phyloP scores from a whole-genome alignment of 1,139 yeast species.

The Pichia sp. region DNA sequence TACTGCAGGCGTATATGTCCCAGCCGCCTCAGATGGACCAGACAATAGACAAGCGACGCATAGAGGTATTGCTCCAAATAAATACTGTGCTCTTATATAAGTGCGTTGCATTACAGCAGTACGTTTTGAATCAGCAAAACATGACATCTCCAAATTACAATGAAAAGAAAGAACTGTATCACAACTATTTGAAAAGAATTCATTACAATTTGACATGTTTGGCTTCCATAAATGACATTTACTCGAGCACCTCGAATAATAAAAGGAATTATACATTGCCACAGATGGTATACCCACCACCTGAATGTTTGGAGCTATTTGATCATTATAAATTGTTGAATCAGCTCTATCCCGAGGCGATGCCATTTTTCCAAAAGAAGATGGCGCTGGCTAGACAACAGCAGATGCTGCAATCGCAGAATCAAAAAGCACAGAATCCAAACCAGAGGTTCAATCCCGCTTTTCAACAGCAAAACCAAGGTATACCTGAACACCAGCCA shows the following conservation, averaged over 20 bases:
- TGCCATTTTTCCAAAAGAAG: constrained; percentile 45
- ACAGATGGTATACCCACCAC: constrained; percentile 49
- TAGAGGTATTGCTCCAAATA: constrained; percentile 47
- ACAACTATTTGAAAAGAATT: constrained; percentile 47
- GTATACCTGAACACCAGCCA: constrained; percentile 10
- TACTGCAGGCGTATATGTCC: constrained; percentile 27
- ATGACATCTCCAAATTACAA: constrained; percentile 21
- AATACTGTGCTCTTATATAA: constrained; percentile 51
- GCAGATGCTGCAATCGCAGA: constrained; percentile 10
- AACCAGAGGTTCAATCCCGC: constrained; percentile 18
- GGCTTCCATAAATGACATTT: constrained; percentile 49
- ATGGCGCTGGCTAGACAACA: constrained; percentile 42
- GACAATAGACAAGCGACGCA: constrained; percentile 40
- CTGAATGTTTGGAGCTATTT: constrained; percentile 50
- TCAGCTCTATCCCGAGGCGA: constrained; percentile 53
- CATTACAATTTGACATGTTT: constrained; percentile 53
- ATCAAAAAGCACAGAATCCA: constrained; percentile 22
- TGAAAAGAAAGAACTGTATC: constrained; percentile 43
- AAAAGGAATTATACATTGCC: constrained; percentile 44
- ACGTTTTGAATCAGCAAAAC: constrained; percentile 30
- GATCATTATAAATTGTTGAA: constrained; percentile 46
- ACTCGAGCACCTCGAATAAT: constrained; percentile 36
- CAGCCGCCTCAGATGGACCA: constrained; percentile 28
- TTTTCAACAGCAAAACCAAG: constrained; percentile 23
- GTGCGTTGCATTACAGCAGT: constrained; percentile 34